These are phyloP conservation scores for Aurantiochytrium sp. DNA, from an alignment of 108 stramenopile genomes.

Conservation along the genomic window DNA sequence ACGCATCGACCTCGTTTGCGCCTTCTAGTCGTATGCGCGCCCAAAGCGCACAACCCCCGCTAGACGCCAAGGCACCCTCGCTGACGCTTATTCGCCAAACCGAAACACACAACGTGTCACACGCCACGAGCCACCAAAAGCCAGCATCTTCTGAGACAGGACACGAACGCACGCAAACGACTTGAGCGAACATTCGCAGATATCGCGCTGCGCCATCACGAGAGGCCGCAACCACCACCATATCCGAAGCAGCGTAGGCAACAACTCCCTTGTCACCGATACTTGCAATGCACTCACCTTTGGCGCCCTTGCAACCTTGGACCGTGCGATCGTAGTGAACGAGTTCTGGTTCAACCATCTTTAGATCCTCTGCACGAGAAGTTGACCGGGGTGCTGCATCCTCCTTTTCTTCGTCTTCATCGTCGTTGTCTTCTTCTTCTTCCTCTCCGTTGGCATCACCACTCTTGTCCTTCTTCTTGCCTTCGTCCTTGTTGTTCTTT, in stretches of 20 bases:
- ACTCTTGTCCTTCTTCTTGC: too few species aligned
- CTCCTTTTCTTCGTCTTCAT: too few species aligned
- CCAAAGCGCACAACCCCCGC: too few species aligned
- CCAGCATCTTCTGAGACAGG: not conserved
- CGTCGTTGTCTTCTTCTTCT: too few species aligned
- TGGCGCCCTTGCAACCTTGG: not conserved
- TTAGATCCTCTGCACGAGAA: not conserved
- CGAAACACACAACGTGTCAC: not conserved
- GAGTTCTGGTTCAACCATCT: not conserved
- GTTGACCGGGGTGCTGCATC: too few species aligned
- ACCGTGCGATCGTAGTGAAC: not conserved
- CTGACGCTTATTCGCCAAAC: not conserved
- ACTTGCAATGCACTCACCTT: not conserved
- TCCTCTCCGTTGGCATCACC: too few species aligned
- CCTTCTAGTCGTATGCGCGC: too few species aligned
- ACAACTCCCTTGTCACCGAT: not conserved
- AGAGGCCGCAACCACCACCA: not conserved
- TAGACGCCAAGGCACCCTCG: too few species aligned
- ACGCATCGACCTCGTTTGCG: too few species aligned
- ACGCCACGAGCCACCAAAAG: not conserved
- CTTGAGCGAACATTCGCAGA: not conserved
- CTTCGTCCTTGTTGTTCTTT: too few species aligned
- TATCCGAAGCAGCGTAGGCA: not conserved
- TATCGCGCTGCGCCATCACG: not conserved
- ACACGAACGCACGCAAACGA: not conserved